Conservation (phyloP, 345 rosid species). For the Laguncularia racemosa region DNA sequence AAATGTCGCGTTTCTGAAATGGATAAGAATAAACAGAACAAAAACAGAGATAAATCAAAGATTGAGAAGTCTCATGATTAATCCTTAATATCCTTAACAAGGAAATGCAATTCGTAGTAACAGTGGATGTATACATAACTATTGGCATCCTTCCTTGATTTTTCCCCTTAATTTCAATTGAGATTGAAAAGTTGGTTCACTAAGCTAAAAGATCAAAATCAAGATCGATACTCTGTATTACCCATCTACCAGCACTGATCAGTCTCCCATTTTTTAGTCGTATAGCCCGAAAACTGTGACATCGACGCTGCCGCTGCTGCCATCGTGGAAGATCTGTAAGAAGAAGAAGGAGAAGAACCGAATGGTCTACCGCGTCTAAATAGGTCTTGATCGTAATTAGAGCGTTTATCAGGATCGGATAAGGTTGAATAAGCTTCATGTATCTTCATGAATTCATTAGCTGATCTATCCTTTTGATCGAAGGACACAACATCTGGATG, state of each 20-base stretch:
- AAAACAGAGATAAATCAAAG: no score
- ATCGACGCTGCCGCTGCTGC: conserved; percentile 18
- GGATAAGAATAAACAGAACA: no score
- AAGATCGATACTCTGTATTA: neutral
- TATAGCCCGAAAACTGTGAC: conserved; percentile 20
- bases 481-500: conserved; percentile 54
- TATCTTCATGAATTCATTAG: conserved; percentile 37
- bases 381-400: conserved; percentile 38
- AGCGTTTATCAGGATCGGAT: conserved; percentile 46
- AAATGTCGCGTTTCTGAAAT: no score
- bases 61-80: no score
- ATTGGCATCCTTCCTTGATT: no score
- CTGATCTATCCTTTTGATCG: conserved; percentile 30
- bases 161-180: no score
- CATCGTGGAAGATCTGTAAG: conserved; percentile 10
- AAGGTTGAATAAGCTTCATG: conserved; percentile 50
- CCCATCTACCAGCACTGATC: conserved; percentile 64
- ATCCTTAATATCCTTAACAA: no score
- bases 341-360: conserved; percentile 7
- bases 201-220: neutral
- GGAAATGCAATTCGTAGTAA: no score
- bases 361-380: conserved; percentile 5
- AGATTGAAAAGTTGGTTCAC: no score
- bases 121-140: no score
- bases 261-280: conserved; percentile 47